phyloP scores from a whole-genome alignment of 2,329 filamentous ascomycete species.

The Phaeosphaeriaceae sp. region DNA sequence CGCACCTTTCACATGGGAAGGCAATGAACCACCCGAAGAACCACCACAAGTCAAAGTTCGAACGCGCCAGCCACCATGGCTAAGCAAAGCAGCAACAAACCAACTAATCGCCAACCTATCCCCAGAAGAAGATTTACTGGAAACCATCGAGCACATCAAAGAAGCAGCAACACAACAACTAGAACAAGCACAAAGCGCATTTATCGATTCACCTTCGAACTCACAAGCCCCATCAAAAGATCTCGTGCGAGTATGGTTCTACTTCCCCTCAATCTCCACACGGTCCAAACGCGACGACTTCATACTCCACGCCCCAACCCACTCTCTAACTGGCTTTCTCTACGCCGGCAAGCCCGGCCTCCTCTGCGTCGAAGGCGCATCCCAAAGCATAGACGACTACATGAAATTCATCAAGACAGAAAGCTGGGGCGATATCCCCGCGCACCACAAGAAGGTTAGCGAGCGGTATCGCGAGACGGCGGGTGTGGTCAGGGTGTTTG shows the following conservation, averaged over 20 bases:
- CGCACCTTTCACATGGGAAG: constrained; percentile 23
- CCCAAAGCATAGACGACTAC: constrained; percentile 60
- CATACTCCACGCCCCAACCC: constrained; percentile 59
- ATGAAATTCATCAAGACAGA: constrained; percentile 70
- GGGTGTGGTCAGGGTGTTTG: constrained; percentile 52
- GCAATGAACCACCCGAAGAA: constrained; percentile 14
- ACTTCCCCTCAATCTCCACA: constrained; percentile 67
- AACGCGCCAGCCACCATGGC: constrained; percentile 32
- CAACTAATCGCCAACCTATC: constrained; percentile 17
- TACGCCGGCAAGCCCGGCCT: constrained; percentile 66
- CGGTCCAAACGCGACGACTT: constrained; percentile 65
- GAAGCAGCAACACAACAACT: constrained; percentile 20
- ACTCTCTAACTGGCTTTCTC: constrained; percentile 64
- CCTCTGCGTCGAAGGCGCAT: constrained; percentile 59
- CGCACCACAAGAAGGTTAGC: constrained; percentile 68
- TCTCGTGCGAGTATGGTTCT: constrained; percentile 66
- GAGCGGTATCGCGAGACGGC: constrained; percentile 58
- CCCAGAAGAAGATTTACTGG: constrained; percentile 25
- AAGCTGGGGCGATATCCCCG: constrained; percentile 67
- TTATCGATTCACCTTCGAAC: neutral
- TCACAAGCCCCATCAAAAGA: neutral
- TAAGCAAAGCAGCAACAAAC: constrained; percentile 25
- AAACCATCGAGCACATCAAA: constrained; percentile 29
- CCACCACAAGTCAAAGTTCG: constrained; percentile 28
- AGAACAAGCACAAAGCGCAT: neutral